These are phyloP conservation scores for Geranomyces michiganensis DNA, from an alignment of 192 early-diverging fungal species.

Conservation along the genomic window DNA sequence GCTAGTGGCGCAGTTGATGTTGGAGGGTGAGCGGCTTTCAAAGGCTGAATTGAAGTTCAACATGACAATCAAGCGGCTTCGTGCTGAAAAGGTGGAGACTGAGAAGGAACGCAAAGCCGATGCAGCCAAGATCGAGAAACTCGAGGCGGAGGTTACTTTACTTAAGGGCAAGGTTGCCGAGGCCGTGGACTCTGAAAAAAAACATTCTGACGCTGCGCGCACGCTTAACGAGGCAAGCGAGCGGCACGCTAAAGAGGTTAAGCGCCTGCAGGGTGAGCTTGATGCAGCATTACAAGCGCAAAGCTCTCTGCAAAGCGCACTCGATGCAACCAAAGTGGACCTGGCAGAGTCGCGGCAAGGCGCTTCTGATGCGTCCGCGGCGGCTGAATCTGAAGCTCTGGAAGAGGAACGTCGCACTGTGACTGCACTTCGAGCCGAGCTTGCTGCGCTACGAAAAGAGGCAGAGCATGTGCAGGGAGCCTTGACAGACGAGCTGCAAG, in stretches of 20 bases:
- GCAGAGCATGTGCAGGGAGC: constrained; percentile 21
- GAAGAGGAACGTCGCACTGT: constrained; percentile 40
- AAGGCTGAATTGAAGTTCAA: constrained; percentile 70
- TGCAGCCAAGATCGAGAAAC: constrained; percentile 30
- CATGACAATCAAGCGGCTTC: constrained; percentile 73
- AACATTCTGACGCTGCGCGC: constrained; percentile 28
- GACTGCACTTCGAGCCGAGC: constrained; percentile 37
- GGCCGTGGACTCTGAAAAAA: constrained; percentile 36
- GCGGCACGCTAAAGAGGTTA: constrained; percentile 46
- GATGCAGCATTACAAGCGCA: constrained; percentile 8
- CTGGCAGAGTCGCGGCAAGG: constrained; percentile 35
- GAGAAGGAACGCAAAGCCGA: constrained; percentile 60
- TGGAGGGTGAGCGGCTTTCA: constrained; percentile 72
- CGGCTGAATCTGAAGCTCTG: constrained; percentile 44
- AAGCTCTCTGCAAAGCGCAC: constrained; percentile 17
- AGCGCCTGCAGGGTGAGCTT: constrained; percentile 39
- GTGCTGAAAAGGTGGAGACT: constrained; percentile 61
- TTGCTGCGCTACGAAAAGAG: constrained; percentile 27
- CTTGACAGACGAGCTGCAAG: constrained; percentile 39
- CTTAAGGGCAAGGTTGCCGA: constrained; percentile 33
- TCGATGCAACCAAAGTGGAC: constrained; percentile 37
- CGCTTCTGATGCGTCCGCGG: constrained; percentile 31
- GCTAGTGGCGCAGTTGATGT: constrained; percentile 35
- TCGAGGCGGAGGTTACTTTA: constrained; percentile 24
- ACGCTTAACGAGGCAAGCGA: constrained; percentile 27